A percentile compares a stretch with the other conserved stretches of the same genome.
Conservation (phyloP, 169 alveolate genomes). For the Plasmodium blacklocki region DNA sequence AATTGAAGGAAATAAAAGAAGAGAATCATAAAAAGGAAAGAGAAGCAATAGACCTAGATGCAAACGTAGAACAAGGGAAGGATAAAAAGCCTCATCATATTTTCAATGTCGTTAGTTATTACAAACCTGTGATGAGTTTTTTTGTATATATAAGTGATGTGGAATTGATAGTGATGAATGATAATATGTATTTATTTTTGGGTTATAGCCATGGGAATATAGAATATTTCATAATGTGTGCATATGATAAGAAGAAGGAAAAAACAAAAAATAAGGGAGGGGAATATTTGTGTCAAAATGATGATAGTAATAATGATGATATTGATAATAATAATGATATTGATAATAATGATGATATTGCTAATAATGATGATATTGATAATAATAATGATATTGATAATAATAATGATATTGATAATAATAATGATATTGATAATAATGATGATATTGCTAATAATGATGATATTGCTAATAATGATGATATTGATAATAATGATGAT, state of each 20-base stretch:
- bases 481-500: not conserved
- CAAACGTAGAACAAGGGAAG: not conserved
- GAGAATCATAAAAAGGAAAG: not conserved
- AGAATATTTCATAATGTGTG: slow-evolving; percentile 46
- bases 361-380: not conserved
- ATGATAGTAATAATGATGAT: not conserved
- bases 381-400: not conserved
- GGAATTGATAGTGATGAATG: slow-evolving; percentile 27
- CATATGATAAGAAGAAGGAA: not conserved
- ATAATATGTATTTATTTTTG: slow-evolving; percentile 51
- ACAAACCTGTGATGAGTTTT: slow-evolving; percentile 3
- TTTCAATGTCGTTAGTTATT: slow-evolving; percentile 4
- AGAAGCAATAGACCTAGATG: not conserved
- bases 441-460: too few species aligned
- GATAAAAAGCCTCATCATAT: not conserved
- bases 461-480: not conserved
- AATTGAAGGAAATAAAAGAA: not conserved
- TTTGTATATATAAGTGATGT: slow-evolving; percentile 43
- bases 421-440: not conserved
- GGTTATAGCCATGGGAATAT: slow-evolving; percentile 54
- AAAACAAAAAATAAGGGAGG: not conserved
- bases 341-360: not conserved
- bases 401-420: not conserved
- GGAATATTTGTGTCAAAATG: not conserved
- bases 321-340: not conserved